Evolutionary conservation across 2,329 filamentous ascomycete genomes (phyloP), one percentile per base, ranked within the genome.

Genomic region (Colletotrichum lupini): DNA sequence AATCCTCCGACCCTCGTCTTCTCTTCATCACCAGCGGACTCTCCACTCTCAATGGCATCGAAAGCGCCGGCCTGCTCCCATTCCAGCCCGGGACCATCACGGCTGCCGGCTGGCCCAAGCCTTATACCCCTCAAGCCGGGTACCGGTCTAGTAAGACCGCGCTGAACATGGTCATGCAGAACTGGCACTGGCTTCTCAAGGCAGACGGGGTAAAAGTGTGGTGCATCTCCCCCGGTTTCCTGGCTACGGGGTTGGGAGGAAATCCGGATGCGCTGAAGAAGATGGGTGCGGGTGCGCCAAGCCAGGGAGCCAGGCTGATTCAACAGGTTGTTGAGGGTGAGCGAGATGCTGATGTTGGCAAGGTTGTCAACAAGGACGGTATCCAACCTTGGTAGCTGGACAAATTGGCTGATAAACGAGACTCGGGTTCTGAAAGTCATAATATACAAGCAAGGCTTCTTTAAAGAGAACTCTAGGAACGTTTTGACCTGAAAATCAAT

Each of bases 201-300:
- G 81, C 83, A 1, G 88, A 90, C 55, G 86, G 86, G 0, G 86
- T 89, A 5, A 88, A 87, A 76, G 84, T 87, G 0, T 89, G 82
- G 80, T 77, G 77, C 35, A 77, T 89, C n/a, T 84, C 81, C 6
- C 88, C 87, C 0, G 88, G 87, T 0, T 83, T 85, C 59, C 76
- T 89, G 56, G 87, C 85, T 0, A 90, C 87, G 0, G 82, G 82
- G 0, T 74, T 89, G 0, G 85, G 82, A 2, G 83, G 80, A 5
- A 66, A 66, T 16, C 60, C 42, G 1, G 78, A 79, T 60, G 71
- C 81, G 57, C 42, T 82, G 67, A 81, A 78, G 76, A 78, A 81
- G 71, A 79, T 77, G 52, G 81, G 82, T 0, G 82, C 82, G 1
- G 77, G 80, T 0, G 76, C 87, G 67, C 77, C 81, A 4, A 76